phyloP scores from a whole-genome alignment of 169 alveolate species.

The Cryptosporidium canis region DNA sequence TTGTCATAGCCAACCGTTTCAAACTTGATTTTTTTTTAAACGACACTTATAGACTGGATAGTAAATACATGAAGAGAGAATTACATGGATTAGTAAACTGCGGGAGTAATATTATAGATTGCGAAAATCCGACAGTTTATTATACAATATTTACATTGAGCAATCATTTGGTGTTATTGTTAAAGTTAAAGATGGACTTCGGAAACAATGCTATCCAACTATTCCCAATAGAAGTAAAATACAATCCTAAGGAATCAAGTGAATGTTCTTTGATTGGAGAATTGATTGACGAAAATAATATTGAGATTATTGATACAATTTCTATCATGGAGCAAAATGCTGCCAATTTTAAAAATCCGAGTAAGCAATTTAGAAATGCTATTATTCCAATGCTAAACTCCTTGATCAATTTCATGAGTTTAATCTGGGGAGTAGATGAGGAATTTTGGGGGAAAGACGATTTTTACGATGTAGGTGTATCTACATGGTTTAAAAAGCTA shows the following conservation, averaged over 20 bases:
- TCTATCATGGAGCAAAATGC: background rate
- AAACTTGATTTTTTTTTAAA: slow-evolving; percentile 33
- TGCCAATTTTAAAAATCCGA: background rate
- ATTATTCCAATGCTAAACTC: background rate
- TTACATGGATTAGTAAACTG: background rate
- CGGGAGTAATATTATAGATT: background rate
- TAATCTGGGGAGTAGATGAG: slow-evolving; percentile 41
- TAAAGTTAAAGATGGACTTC: slow-evolving; percentile 9
- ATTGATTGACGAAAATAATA: slow-evolving; percentile 3
- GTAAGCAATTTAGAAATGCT: background rate
- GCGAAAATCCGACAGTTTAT: background rate
- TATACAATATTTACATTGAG: slow-evolving; percentile 6
- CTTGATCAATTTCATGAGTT: background rate
- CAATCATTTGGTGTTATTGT: background rate
- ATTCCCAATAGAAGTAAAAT: slow-evolving; percentile 38
- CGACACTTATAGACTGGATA: background rate
- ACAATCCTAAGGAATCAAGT: background rate
- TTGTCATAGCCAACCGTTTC: background rate
- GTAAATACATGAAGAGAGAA: background rate
- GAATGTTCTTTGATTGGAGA: background rate
- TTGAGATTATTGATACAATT: background rate
- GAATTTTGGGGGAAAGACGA: background rate
- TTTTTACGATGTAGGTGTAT: background rate
- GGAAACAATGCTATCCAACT: background rate
- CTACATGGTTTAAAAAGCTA: slow-evolving; percentile 7